Base-by-base conservation (phyloP, 208 protist genomes). In the Wallacemonas collosoma region DNA sequence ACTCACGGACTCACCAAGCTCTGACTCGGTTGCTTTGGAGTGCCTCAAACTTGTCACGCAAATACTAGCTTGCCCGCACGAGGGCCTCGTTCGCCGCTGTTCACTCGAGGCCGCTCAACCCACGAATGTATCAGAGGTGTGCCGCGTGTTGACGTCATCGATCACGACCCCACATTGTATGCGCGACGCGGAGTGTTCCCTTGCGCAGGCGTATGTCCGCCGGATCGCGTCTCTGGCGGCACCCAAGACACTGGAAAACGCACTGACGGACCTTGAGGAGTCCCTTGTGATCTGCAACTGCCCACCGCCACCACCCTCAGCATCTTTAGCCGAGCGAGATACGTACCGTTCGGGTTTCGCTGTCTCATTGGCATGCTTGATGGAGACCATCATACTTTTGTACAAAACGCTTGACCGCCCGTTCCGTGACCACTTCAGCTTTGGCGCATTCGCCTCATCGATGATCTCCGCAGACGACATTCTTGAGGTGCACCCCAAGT, bases 321-420 rank as follows among this genome's bases (percentile, higher is more conserved):
- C 38, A 3, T 26, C 26, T 26, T 26, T 26, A 26, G n/a, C 73
- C 4, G 73, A 50, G 6, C 71, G 40, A 40, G 75, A 84, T 14
- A 67, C 15, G 4, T 62, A 36, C 60, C 60, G 61, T 3, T 72
- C 58, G 6, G 55, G 48, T 9, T 45, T 71, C 50, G 43, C 66
- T 2, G 51, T 63, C n/a, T 66, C 75, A 63, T 75, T 87, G 12
- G 76, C 73, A 2, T 79, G 57, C 67, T 38, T 71, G 57, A 63
- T 87, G 54, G 82, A 87, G 35, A 71, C 71, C 40, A 77, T 87
- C 26, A 56, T 65, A 26, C n/a, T 50, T 8, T 65, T 65, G 60
- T 65, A 65, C 43, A 51, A 65, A 7, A 35, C 41, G 9, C 41
- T 65, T 4, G n/a, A 50, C 5, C 41, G 60, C 6, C 60, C 60